Evolutionary conservation across 345 rosid species (phyloP), one percentile per base, ranked within the genome.

Genomic region (Hirschfeldia incana): DNA sequence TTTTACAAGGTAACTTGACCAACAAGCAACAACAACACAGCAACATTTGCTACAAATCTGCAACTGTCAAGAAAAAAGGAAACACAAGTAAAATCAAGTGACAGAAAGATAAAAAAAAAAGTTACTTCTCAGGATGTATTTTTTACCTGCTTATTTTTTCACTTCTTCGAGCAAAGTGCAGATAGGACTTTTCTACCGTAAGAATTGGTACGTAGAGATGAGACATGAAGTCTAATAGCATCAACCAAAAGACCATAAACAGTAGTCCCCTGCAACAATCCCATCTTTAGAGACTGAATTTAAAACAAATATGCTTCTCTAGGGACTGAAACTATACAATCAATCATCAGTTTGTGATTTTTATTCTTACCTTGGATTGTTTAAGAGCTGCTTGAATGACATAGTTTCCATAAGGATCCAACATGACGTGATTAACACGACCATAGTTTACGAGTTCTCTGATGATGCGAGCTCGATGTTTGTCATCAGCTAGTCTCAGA

Each of bases 111-210:
- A 9, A 16, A 3, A 78, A 57, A 5, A 3, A 0, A 0, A 1
- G n/a, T 3, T 7, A 6, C 36, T 33, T 69, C 49, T 4, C 21
- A 51, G 17, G 26, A n/a, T 16, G 5, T 65, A 13, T 13, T 28
- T 59, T 77, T 57, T 69, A 75, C 83, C 83, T 80, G 67, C 36
- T 16, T 66, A 42, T 65, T 87, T 34, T 29, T 34, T 49, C 77
- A 89, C 84, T 89, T 91, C 88, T 84, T 89, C 82, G 83, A 82
- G 82, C 73, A 81, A 76, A 83, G 85, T 80, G 88, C 80, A 16
- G 90, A 85, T 68, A 93, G 88, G 76, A 93, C 92, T 82, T 89
- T 93, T 86, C 88, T 93, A 83, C 98, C 96, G 8, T 87, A 87
- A 29, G 94, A 94, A 79, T 91, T 93, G 49, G 87, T 87, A 59